These are phyloP conservation scores for Seminavis robusta DNA, from an alignment of 108 stramenopile species.

Conservation along the genomic window DNA sequence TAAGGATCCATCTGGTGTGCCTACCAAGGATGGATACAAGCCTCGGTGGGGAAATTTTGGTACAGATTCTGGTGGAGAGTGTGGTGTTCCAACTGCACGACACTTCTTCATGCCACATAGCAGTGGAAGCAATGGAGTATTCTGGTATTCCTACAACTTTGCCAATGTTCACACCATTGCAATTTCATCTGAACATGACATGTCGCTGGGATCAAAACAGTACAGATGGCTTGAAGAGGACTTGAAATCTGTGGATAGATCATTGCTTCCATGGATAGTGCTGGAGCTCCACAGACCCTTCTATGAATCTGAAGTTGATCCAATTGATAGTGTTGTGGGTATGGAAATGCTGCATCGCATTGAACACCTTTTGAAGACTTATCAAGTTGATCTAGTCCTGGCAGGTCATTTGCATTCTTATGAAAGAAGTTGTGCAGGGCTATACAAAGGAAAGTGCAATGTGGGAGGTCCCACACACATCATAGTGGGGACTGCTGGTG, in stretches of 20 bases:
- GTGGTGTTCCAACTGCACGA: constrained; percentile 54
- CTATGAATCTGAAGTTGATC: constrained; percentile 49
- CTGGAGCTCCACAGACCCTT: constrained; percentile 71
- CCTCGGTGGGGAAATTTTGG: constrained; percentile 57
- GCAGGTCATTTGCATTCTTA: constrained; percentile 73
- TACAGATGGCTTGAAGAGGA: constrained; percentile 53
- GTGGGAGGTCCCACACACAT: constrained; percentile 63
- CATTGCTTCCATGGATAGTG: constrained; percentile 73
- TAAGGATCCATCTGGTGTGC: constrained; percentile 54
- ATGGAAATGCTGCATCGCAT: constrained; percentile 46
- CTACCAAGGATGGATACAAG: constrained; percentile 34
- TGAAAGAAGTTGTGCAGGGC: constrained; percentile 53
- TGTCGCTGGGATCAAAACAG: constrained; percentile 55
- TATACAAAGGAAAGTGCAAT: constrained; percentile 42
- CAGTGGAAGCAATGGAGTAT: constrained; percentile 60
- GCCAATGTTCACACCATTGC: constrained; percentile 51
- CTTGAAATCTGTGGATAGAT: constrained; percentile 45
- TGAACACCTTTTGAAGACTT: constrained; percentile 49
- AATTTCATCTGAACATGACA: constrained; percentile 59
- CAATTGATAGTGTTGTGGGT: constrained; percentile 26
- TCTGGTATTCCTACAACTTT: constrained; percentile 63
- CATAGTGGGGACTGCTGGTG: constrained; percentile 57
- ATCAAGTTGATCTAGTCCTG: constrained; percentile 64
- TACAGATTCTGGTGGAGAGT: constrained; percentile 60
- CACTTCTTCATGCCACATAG: constrained; percentile 60